A percentile compares a stretch with the other conserved stretches of the same genome.
phyloP scores from a whole-genome alignment of 805 yeast species.

The Wickerhamomyces pijperi region DNA sequence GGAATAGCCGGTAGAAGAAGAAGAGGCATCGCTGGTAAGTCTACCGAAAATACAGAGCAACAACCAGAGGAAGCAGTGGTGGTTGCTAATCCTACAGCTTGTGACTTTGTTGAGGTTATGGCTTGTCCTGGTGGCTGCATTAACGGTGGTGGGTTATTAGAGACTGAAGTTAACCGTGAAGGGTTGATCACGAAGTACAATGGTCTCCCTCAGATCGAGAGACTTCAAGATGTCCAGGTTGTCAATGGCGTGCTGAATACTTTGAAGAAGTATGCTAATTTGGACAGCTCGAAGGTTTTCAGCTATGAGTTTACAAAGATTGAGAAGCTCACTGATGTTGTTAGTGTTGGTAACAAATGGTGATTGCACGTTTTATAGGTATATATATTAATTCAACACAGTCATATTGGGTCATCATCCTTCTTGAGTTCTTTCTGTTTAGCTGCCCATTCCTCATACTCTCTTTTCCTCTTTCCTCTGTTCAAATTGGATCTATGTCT shows the following conservation, averaged over 20 bases:
- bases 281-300: constrained; percentile 26
- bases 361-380: too few relatives aligned
- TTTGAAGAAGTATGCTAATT: constrained; percentile 22
- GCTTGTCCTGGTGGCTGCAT: constrained; percentile 98
- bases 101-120: constrained; percentile 88
- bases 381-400: too few relatives aligned
- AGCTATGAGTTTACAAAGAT: constrained; percentile 38
- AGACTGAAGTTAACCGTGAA: constrained; percentile 17
- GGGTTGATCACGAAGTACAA: constrained; percentile 21
- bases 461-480: constrained; percentile 37
- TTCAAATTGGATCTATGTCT: constrained; percentile 50
- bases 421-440: constrained; percentile 1
- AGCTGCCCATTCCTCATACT: constrained; percentile 34
- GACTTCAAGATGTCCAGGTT: constrained; percentile 19
- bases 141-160: constrained; percentile 77
- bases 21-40: constrained; percentile 1
- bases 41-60: not conserved
- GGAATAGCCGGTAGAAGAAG: constrained; percentile 17
- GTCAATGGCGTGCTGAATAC: constrained; percentile 23
- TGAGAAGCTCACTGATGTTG: constrained; percentile 39
- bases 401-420: too few relatives aligned
- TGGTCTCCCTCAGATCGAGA: constrained; percentile 19
- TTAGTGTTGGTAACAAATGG: constrained; percentile 49
- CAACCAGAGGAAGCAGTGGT: constrained; percentile 14
- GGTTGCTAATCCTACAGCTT: constrained; percentile 49